Conservation (phyloP, 305 asterid genomes). For the Ajuga reptans region DNA sequence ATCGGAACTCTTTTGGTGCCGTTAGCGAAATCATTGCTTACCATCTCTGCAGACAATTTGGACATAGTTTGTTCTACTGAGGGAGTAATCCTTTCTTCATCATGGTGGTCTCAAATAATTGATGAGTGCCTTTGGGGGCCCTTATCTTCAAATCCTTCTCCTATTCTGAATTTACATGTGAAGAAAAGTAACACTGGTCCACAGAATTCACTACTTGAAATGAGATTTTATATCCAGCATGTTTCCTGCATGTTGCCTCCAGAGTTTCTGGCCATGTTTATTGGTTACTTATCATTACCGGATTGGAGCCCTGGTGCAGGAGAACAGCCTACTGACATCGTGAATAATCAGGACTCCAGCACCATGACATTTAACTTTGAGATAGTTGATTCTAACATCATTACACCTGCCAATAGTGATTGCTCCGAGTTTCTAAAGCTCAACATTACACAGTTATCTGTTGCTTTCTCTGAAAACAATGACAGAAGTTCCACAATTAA, state of each 20-base stretch:
- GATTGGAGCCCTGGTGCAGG: constrained; percentile 48
- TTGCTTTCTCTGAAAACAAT: constrained; percentile 34
- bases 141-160: constrained; percentile 44
- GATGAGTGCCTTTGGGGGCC: constrained; percentile 79
- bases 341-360: constrained; percentile 34
- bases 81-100: constrained; percentile 60
- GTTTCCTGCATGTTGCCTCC: constrained; percentile 76
- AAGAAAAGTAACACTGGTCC: constrained; percentile 43
- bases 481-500: constrained; percentile 38
- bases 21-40: constrained; percentile 39
- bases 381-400: constrained; percentile 56
- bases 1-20: constrained; percentile 57
- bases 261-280: constrained; percentile 61
- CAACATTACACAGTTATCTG: constrained; percentile 43
- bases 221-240: constrained; percentile 55
- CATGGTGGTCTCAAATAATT: constrained; percentile 49
- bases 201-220: constrained; percentile 32
- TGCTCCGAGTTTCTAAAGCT: constrained; percentile 53
- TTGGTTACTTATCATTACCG: constrained; percentile 72
- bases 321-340: constrained; percentile 33
- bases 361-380: constrained; percentile 41
- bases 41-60: constrained; percentile 40
- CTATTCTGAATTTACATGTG: constrained; percentile 53
- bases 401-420: constrained; percentile 46
- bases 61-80: constrained; percentile 64